Evolutionary conservation across 768 basidiomycete species (phyloP), one percentile per base, ranked within the genome.

Genomic region (Lactifluus volemus): DNA sequence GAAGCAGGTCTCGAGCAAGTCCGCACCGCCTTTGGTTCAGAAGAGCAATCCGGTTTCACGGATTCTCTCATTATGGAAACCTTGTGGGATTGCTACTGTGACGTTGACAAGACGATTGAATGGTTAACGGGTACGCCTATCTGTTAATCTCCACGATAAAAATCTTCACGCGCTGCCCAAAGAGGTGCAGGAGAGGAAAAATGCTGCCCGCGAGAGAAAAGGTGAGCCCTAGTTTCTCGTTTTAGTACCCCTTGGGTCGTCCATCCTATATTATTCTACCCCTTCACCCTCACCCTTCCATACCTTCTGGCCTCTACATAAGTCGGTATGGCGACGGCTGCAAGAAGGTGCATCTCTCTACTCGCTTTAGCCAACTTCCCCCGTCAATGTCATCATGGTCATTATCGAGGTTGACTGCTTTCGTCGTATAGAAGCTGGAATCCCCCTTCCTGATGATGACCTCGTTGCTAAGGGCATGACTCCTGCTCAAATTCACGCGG

Each of bases 61-160:
- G 90, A 96, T 70, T 72, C 76, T 38, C 78, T 84, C 53, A 88
- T 99, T 70, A 82, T 81, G 68, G 88, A 92, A 63, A 78, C 81
- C 0, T 76, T 98, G 49, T 98, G 93, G 88, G 84, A 98, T 67
- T 83, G 76, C 68, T 89, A 89, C 72, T 98, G 96, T 67, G 85
- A 96, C 68, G 79, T 88, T 15, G 84, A 92, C 38, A 80, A 85
- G 71, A 84, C 89, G 17, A 73, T 96, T 10, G 75, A 82, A 36
- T 91, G 84, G 82, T 76, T 91, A 30, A 66, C 88, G 41, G 86
- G 92, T 93, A 63, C 65, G 86, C 76, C 4, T 14, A 25, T 36
- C 7, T 32, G 41, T 29, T n/a, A 21, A 30, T 30, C 47, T 41
- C 7, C 32, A 38, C 12, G 11, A 30, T 52, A 49, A 12, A 49